These are phyloP conservation scores for Penicillium macrosclerotiorum DNA, from an alignment of 495 filamentous ascomycete species.

Conservation along the genomic window DNA sequence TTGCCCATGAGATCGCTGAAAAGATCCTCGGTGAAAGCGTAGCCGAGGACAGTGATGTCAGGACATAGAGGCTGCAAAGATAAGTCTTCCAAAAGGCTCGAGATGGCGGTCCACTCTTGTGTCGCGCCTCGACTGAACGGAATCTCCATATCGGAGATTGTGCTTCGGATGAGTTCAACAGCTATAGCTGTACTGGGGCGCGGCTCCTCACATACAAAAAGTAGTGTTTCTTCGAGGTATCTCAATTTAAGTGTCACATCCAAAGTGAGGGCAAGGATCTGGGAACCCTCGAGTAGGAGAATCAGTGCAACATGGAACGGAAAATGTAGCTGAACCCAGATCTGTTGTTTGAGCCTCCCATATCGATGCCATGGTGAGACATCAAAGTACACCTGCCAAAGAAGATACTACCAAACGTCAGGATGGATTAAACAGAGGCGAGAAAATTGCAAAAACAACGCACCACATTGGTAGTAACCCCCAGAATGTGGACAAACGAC, in stretches of 20 bases:
- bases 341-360: slow-evolving; percentile 56
- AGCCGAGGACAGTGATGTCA: slow-evolving; percentile 11
- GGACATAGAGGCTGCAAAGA: slow-evolving; percentile 32
- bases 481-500: slow-evolving; percentile 51
- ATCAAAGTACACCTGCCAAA: slow-evolving; percentile 74
- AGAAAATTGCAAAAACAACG: slow-evolving; percentile 30
- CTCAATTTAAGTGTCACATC: slow-evolving; percentile 40
- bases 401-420: slow-evolving; percentile 50
- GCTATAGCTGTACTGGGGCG: slow-evolving; percentile 26
- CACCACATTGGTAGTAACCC: slow-evolving; percentile 46
- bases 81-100: slow-evolving; percentile 31
- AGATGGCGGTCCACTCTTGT: slow-evolving; percentile 34
- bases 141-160: slow-evolving; percentile 45
- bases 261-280: slow-evolving; percentile 40
- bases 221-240: slow-evolving; percentile 39
- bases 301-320: slow-evolving; percentile 67
- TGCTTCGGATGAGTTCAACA: slow-evolving; percentile 34
- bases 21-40: slow-evolving; percentile 24
- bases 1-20: slow-evolving; percentile 38
- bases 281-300: slow-evolving; percentile 58
- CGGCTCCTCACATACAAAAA: slow-evolving; percentile 41
- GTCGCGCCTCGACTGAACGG: slow-evolving; percentile 35
- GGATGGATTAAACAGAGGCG: slow-evolving; percentile 4
- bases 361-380: slow-evolving; percentile 35
- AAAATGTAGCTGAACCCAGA: slow-evolving; percentile 68